Evolutionary conservation across 2,329 filamentous ascomycete genomes (phyloP), one percentile per base, ranked within the genome.

Genomic region (Dothidotthia symphoricarpi): DNA sequence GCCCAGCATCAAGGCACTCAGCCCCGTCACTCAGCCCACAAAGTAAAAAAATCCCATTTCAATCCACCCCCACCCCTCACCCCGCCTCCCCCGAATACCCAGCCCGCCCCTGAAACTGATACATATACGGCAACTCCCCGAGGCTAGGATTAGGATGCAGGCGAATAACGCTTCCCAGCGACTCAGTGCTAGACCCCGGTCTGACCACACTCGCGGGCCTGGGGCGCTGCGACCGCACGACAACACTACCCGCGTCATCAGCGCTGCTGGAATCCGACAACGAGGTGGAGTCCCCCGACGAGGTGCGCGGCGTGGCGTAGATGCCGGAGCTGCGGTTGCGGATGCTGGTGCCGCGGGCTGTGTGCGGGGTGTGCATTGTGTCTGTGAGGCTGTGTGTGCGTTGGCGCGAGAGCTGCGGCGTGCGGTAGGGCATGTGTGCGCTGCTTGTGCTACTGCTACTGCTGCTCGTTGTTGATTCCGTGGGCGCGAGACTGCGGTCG

Each of bases 91-190:
- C n/a, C n/a, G n/a, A n/a, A n/a, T n/a, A 22, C 19, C 19, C 19
- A 22, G 5, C 19, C 19, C 48, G 52, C 30, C 40, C 47, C 17
- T 56, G 47, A 19, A 53, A 47, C 8, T 49, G 39, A 43, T 59
- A 64, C 32, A 61, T 43, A 43, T 67, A 67, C 16, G 64, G 64
- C 34, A 64, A 31, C 4, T 64, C 60, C 13, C 60, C 61, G 30
- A 40, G 35, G 11, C 49, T 49, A 3, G 61, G 55, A 32, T 47
- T 56, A 4, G 40, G 43, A 30, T 49, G 52, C 19, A 65, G 36
- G 9, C 59, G 34, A 2, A 66, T 59, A 7, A 63, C 54, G 12
- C 54, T 60, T n/a, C 55, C 35, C 24, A 65, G 15, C 29, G 59
- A 63, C 14, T 55, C 59, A 14, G 52, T 46, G 15, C 59, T 61